These are phyloP conservation scores for Linderina pennispora DNA, from an alignment of 192 early-diverging fungal species.

Conservation along the genomic window DNA sequence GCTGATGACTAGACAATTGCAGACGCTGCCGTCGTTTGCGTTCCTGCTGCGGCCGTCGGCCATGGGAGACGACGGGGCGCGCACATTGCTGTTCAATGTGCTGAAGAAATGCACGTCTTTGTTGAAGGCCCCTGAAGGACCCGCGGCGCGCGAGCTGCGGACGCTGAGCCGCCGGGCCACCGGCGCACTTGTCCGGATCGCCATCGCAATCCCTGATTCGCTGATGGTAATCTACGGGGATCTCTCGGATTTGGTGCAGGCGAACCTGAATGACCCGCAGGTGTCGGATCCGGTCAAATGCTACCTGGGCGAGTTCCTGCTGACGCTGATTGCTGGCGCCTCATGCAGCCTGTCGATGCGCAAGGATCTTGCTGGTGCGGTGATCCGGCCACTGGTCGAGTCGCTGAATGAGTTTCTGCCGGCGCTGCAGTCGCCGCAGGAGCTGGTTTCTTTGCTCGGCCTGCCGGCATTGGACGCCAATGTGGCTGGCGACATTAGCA, in stretches of 20 bases:
- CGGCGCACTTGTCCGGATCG: conserved; percentile 30
- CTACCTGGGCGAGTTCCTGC: conserved; percentile 34
- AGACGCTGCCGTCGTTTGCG: conserved; percentile 36
- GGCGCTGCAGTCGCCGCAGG: conserved; percentile 21
- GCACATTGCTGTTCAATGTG: conserved; percentile 20
- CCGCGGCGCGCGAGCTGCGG: conserved; percentile 7
- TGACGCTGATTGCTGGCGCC: conserved; percentile 31
- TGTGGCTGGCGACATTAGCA: background rate
- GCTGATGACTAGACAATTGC: conserved; percentile 13
- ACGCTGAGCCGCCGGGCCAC: conserved; percentile 23
- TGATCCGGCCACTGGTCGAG: conserved; percentile 28
- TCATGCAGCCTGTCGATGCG: conserved; percentile 17
- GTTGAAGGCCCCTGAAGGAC: conserved; percentile 1
- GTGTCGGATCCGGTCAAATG: conserved; percentile 20
- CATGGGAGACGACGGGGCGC: conserved; percentile 6
- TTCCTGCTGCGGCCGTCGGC: conserved; percentile 33
- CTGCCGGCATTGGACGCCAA: conserved; percentile 22
- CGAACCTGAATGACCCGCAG: conserved; percentile 8
- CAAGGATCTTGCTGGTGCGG: conserved; percentile 23
- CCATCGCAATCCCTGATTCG: conserved; percentile 29
- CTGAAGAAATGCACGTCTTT: conserved; percentile 20
- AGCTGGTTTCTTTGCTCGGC: conserved; percentile 16
- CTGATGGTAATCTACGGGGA: conserved; percentile 36
- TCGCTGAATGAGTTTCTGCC: conserved; percentile 10
- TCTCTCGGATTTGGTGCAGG: conserved; percentile 25